Conservation (phyloP, 1,284 basidiomycete species). For the Fomitiporia mediterranea region DNA sequence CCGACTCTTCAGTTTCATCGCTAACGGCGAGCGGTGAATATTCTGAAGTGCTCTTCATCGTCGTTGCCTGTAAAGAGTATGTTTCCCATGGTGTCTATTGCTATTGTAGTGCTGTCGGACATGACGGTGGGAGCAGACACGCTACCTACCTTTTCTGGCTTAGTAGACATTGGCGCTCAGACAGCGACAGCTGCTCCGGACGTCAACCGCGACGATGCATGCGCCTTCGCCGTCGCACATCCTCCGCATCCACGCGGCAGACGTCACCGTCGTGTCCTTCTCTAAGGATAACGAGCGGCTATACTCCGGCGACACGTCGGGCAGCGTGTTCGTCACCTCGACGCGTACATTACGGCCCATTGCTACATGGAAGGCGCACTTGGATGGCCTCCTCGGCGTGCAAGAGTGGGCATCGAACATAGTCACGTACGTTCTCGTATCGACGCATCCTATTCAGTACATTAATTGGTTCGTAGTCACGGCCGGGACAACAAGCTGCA, state of each 20-base stretch:
- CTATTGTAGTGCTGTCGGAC: neutral
- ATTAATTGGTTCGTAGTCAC: conserved; percentile 47
- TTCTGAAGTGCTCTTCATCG: conserved; percentile 3
- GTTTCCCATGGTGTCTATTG: neutral
- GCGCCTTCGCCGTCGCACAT: conserved; percentile 30
- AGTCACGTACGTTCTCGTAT: conserved; percentile 56
- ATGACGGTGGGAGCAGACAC: conserved; percentile 5
- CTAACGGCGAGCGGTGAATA: conserved; percentile 8
- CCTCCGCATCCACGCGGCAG: conserved; percentile 37
- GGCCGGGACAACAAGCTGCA: conserved; percentile 82
- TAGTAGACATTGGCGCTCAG: neutral
- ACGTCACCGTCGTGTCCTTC: conserved; percentile 35
- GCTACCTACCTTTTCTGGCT: neutral
- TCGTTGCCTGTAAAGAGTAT: neutral
- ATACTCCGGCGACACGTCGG: conserved; percentile 77
- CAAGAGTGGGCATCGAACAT: conserved; percentile 64
- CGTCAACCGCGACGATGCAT: conserved; percentile 9
- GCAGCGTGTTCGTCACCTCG: conserved; percentile 67
- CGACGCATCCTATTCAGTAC: neutral
- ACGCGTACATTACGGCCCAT: conserved; percentile 67
- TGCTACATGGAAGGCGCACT: conserved; percentile 74
- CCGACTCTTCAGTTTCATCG: neutral
- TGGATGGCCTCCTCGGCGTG: conserved; percentile 68
- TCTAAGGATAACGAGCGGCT: conserved; percentile 70
- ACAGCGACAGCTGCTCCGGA: neutral